Evolutionary conservation across 768 basidiomycete genomes (phyloP).

Genomic region (Lentinula sp.): DNA sequence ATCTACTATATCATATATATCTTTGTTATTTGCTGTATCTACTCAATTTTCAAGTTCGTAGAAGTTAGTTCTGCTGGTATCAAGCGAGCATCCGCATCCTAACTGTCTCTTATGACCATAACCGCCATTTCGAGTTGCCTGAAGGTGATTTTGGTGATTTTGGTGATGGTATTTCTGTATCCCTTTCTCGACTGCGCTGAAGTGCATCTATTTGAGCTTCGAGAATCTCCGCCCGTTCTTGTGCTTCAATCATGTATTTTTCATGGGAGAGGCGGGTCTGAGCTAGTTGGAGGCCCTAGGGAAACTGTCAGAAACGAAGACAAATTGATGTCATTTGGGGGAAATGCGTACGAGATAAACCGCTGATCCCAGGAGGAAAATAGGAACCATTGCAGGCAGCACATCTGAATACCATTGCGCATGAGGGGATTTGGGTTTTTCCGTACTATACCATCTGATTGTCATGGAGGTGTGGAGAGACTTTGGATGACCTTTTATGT

Average conservation of each 20-base stretch:
- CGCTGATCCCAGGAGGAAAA: slow-evolving; percentile 72
- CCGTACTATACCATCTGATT: neutral
- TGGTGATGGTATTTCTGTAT: neutral
- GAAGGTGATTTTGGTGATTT: neutral
- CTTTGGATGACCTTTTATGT: neutral
- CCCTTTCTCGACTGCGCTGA: slow-evolving; percentile 21
- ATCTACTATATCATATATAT: neutral
- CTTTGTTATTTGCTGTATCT: neutral
- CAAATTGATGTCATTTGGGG: neutral
- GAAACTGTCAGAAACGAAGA: neutral
- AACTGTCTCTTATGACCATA: neutral
- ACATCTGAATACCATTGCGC: slow-evolving; percentile 63
- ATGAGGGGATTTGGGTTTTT: slow-evolving; percentile 40
- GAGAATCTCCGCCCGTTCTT: slow-evolving; percentile 40
- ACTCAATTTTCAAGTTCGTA: neutral
- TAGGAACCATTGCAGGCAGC: slow-evolving; percentile 72
- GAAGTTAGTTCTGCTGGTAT: neutral
- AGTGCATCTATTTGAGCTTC: slow-evolving; percentile 53
- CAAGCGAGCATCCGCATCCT: neutral
- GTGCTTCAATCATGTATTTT: slow-evolving; percentile 62
- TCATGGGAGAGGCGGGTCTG: slow-evolving; percentile 65
- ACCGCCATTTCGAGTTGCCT: slow-evolving; percentile 6
- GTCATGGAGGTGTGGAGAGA: neutral
- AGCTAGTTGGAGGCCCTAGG: slow-evolving; percentile 59
- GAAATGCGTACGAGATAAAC: slow-evolving; percentile 57